These are phyloP conservation scores for Yarrowia galli DNA, from an alignment of 1,139 yeast species.

Conservation along the genomic window DNA sequence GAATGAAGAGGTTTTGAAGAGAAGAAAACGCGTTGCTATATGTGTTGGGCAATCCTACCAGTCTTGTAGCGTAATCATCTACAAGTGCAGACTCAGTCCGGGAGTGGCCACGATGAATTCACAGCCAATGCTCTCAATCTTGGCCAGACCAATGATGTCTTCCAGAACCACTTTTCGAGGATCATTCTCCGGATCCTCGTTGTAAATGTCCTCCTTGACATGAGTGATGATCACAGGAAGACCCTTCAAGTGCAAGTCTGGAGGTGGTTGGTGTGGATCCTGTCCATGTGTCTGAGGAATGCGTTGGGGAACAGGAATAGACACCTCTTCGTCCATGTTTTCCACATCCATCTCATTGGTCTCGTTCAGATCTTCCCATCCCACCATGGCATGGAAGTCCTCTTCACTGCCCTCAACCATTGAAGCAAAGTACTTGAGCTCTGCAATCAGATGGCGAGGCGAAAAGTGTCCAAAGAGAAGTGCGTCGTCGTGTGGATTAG, in stretches of 20 bases:
- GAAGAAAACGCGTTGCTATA: too few relatives aligned
- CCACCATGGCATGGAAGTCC: constrained; percentile 35
- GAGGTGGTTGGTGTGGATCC: background rate
- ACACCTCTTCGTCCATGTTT: constrained; percentile 32
- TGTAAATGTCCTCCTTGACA: constrained; percentile 61
- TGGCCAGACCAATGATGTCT: constrained; percentile 43
- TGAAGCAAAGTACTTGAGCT: constrained; percentile 52
- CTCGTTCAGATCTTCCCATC: constrained; percentile 16
- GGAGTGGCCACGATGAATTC: constrained; percentile 45
- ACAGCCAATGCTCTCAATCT: constrained; percentile 43
- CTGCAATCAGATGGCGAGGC: constrained; percentile 67
- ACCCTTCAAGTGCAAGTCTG: constrained; percentile 49
- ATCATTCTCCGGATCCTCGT: constrained; percentile 39
- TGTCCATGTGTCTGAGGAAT: background rate
- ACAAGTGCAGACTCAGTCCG: constrained; percentile 42
- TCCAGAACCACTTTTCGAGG: constrained; percentile 42
- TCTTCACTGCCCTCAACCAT: constrained; percentile 32
- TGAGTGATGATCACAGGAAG: constrained; percentile 72
- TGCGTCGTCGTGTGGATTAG: constrained; percentile 56
- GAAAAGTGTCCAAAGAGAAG: constrained; percentile 80
- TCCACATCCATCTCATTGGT: constrained; percentile 31
- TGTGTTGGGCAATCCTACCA: too few relatives aligned
- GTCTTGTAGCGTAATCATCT: too few relatives aligned
- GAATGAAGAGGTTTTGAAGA: too few relatives aligned
- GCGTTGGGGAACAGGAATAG: constrained; percentile 17